Percentiles rank a stretch among this genome's conserved stretches.
Conservation (phyloP, 176 grass and related monocot genomes). For the Bothriochloa decipiens region DNA sequence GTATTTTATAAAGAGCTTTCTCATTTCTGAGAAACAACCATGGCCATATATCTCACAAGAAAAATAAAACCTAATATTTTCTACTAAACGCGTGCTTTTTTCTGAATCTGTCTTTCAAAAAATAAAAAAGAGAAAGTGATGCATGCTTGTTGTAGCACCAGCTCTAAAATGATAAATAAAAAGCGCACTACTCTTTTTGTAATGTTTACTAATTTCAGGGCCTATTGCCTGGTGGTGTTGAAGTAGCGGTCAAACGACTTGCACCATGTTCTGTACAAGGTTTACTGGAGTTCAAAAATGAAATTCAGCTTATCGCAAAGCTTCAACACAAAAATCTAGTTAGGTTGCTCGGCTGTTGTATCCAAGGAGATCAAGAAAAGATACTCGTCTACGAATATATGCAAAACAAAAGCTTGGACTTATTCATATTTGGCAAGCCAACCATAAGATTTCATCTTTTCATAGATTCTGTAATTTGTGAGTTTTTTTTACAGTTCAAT, state of each 20-base stretch:
- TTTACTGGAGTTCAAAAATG: slow-evolving; percentile 62
- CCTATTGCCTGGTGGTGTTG: slow-evolving; percentile 42
- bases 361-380: slow-evolving; percentile 53
- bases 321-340: slow-evolving; percentile 67
- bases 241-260: slow-evolving; percentile 71
- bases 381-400: slow-evolving; percentile 77
- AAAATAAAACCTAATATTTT: background rate
- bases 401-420: slow-evolving; percentile 79
- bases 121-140: background rate
- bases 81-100: background rate
- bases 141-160: background rate
- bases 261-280: slow-evolving; percentile 57
- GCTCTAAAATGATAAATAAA: background rate
- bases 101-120: background rate
- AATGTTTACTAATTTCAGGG: slow-evolving; percentile 42
- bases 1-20: slow-evolving; percentile 11
- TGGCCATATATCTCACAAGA: slow-evolving; percentile 5
- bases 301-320: slow-evolving; percentile 50
- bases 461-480: background rate
- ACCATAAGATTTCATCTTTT: background rate
- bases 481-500: slow-evolving; percentile 21
- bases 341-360: slow-evolving; percentile 50
- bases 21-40: background rate
- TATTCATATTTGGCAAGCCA: slow-evolving; percentile 53
- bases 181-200: background rate